Evolutionary conservation across 78 protist species (phyloP), one percentile per base, ranked within the genome.

Genomic region (Chrysochromulina tobinii): DNA sequence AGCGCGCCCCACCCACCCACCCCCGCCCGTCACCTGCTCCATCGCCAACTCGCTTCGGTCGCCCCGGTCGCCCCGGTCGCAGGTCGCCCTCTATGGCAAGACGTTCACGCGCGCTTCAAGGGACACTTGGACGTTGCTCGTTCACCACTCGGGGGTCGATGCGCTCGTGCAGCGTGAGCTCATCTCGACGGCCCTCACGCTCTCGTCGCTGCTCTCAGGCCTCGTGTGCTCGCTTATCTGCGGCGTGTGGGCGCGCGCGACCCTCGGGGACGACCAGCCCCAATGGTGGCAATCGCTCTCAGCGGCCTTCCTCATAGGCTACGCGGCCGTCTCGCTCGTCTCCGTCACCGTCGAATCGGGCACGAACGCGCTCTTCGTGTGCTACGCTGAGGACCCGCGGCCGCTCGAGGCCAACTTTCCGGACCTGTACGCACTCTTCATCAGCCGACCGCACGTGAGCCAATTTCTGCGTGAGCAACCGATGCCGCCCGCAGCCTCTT

Each of bases 61-160:
- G 38, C 38, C 38, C 38, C 38, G 38, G 38, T 38, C 38, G 38
- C 38, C 38, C 38, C 38, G 38, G 38, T 38, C 38, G 11, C 92
- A 94, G 55, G 93, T 96, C 7, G 97, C 97, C 53, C 94, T 96
- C 90, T 96, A 96, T 73, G 98, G 98, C n/a, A 92, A 92, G 84
- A 25, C 90, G 17, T 96, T 90, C 90, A 75, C 93, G 53, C 87
- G 68, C 20, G 92, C 96, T 12, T 94, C 97, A 25, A 50, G 77
- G 11, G 92, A 81, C 48, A 93, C 97, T 15, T 86, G 90, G 59
- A 90, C 66, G 68, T 27, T 96, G 27, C 81, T 96, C 58, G 83
- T 92, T 67, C n/a, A 89, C 38, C 51, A 66, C 2, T 92, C 93
- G 79, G 77, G 94, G 18, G 94, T 89, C 81, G 54, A 81, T 38